These are phyloP conservation scores for Nannochloropsis salina DNA, from an alignment of 108 stramenopile species.

Conservation along the genomic window DNA sequence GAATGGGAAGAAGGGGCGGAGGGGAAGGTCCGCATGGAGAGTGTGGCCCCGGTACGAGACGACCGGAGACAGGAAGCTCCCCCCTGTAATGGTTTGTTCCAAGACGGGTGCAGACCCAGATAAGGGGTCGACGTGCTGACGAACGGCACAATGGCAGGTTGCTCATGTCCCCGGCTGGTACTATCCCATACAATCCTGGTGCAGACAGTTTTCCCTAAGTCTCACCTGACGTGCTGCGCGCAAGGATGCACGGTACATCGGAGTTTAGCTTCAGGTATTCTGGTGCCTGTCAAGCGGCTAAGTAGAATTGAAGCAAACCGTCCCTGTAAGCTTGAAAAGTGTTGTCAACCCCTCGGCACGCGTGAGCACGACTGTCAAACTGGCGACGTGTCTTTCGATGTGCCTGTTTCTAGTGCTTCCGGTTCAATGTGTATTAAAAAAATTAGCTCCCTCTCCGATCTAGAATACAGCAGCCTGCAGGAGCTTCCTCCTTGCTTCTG, in stretches of 20 bases:
- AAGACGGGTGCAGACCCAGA: too few relatives aligned
- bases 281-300: background rate
- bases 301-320: too few relatives aligned
- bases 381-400: background rate
- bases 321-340: too few relatives aligned
- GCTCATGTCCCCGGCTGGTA: too few relatives aligned
- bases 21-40: background rate
- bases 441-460: too few relatives aligned
- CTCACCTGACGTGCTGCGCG: background rate
- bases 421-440: background rate
- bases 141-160: too few relatives aligned
- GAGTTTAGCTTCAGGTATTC: background rate
- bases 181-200: too few relatives aligned
- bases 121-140: too few relatives aligned
- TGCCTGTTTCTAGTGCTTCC: background rate
- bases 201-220: too few relatives aligned
- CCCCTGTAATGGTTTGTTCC: background rate
- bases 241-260: constrained; percentile 1
- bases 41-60: background rate
- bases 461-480: too few relatives aligned
- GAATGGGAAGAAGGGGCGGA: background rate
- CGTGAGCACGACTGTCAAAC: background rate
- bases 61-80: background rate
- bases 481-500: too few relatives aligned
- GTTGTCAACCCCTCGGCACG: too few relatives aligned